These are phyloP conservation scores for Trichoderma sp. DNA, from an alignment of 2,329 filamentous ascomycete species.

Conservation along the genomic window DNA sequence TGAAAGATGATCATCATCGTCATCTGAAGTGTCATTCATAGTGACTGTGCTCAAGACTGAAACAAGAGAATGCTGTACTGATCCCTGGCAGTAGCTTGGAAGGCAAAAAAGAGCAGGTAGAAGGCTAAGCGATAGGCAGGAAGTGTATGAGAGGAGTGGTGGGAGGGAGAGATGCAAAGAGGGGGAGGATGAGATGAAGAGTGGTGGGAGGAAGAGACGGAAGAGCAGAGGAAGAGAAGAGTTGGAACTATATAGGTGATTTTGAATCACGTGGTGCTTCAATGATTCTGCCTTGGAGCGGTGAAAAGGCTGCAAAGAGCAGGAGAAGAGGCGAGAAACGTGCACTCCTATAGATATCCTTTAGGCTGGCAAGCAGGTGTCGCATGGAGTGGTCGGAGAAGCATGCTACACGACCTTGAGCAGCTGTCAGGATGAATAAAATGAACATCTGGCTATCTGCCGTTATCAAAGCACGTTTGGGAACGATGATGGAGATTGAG, in stretches of 20 bases:
- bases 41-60: background rate
- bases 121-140: background rate
- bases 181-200: too few relatives aligned
- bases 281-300: background rate
- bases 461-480: background rate
- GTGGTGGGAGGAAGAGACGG: background rate
- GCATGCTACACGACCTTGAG: background rate
- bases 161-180: background rate
- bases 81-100: background rate
- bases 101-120: background rate
- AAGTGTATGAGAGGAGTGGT: background rate
- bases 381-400: background rate
- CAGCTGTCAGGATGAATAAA: background rate
- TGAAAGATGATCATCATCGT: background rate
- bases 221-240: background rate
- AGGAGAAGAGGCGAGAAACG: background rate
- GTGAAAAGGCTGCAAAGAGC: background rate
- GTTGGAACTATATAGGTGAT: background rate
- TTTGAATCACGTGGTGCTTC: conserved; percentile 10
- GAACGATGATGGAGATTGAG: background rate
- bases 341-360: background rate
- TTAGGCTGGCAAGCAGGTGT: background rate
- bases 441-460: background rate
- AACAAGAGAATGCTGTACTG: background rate
- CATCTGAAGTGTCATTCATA: conserved; percentile 3